These are phyloP conservation scores for Coniella vitis DNA, from an alignment of 2,329 filamentous ascomycete genomes.

Conservation along the genomic window DNA sequence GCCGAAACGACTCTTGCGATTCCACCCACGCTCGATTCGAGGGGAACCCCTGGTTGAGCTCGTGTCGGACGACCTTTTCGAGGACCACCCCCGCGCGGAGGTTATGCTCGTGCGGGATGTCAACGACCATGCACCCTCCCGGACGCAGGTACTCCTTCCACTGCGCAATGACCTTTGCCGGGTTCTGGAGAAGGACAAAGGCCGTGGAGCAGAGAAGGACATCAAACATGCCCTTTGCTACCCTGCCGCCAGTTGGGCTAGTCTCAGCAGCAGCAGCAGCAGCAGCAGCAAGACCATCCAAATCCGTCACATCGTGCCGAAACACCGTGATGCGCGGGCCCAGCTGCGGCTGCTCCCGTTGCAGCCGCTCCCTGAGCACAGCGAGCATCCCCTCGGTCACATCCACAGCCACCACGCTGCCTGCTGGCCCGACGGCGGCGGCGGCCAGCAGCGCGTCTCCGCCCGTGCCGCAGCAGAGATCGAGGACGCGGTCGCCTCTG, in stretches of 20 bases:
- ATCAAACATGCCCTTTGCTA: conserved; percentile 23
- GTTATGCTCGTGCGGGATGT: conserved; percentile 28
- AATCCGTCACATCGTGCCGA: conserved; percentile 23
- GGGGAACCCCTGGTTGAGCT: conserved; percentile 22
- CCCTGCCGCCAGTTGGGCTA: conserved; percentile 5
- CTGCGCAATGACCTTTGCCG: conserved; percentile 20
- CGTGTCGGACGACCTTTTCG: conserved; percentile 21
- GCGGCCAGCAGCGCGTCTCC: conserved; percentile 26
- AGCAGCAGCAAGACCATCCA: conserved; percentile 9
- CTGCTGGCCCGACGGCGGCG: conserved; percentile 21
- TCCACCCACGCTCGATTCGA: conserved; percentile 25
- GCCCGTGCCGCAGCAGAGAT: conserved; percentile 30
- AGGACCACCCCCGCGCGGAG: conserved; percentile 21
- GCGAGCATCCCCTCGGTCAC: conserved; percentile 26
- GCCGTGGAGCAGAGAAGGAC: conserved; percentile 28
- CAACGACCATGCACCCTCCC: conserved; percentile 25
- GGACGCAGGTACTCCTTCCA: conserved; percentile 25
- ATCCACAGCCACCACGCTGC: conserved; percentile 26
- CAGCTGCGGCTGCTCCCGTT: conserved; percentile 14
- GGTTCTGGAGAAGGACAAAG: conserved; percentile 26
- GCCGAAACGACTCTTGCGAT: conserved; percentile 23
- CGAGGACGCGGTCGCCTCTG: conserved; percentile 24
- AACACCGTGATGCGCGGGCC: conserved; percentile 21
- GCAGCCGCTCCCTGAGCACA: conserved; percentile 21
- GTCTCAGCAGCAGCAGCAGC: neutral